These are phyloP conservation scores for Chlorella sorokiniana DNA, from an alignment of 139 green algal species.

Conservation along the genomic window DNA sequence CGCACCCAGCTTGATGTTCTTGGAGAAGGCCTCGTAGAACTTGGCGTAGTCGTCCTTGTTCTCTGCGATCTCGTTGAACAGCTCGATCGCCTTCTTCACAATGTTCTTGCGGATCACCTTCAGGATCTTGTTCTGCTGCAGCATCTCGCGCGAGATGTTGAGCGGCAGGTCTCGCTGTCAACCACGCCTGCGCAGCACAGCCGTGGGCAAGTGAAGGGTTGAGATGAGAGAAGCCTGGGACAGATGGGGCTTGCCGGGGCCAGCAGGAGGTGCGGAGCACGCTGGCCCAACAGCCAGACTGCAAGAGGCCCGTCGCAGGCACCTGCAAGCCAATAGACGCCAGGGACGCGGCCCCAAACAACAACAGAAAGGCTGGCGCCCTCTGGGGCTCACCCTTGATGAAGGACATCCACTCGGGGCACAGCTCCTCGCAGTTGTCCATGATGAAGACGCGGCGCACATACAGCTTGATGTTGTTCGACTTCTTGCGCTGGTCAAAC, in stretches of 20 bases:
- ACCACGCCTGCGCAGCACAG: constrained; percentile 93
- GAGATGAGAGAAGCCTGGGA: not conserved
- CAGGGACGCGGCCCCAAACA: not conserved
- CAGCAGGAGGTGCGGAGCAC: too few relatives aligned
- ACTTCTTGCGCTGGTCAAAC: constrained; percentile 95
- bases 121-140: constrained; percentile 99
- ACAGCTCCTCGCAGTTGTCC: constrained; percentile 99
- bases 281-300: too few relatives aligned
- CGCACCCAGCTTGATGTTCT: constrained; percentile 98
- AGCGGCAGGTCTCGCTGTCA: constrained; percentile 98
- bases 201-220: not conserved
- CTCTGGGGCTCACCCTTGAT: constrained; percentile 73
- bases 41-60: constrained; percentile 99
- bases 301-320: too few relatives aligned
- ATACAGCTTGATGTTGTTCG: constrained; percentile 82
- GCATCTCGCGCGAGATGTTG: constrained; percentile 99
- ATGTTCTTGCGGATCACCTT: constrained; percentile 99
- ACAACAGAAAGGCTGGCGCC: not conserved
- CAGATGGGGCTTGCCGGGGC: not conserved
- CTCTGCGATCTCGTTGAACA: constrained; percentile 91
- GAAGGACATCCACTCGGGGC: constrained; percentile 96
- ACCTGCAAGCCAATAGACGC: too few relatives aligned
- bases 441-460: constrained; percentile 99
- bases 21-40: constrained; percentile 99
- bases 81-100: constrained; percentile 94